Conservation (phyloP, 768 basidiomycete genomes). For the Rhodotorula babjevae region DNA sequence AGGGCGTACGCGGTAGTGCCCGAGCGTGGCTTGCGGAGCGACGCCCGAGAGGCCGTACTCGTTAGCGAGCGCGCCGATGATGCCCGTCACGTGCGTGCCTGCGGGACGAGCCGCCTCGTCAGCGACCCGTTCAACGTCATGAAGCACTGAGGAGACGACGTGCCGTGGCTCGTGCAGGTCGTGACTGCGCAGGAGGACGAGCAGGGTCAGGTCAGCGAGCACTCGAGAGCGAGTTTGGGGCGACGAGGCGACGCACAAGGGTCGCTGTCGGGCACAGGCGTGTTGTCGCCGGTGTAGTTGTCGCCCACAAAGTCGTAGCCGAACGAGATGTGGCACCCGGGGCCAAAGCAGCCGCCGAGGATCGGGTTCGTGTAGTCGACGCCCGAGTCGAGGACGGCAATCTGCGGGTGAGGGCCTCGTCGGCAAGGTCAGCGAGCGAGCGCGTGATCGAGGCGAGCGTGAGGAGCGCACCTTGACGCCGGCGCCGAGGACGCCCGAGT, state of each 20-base stretch:
- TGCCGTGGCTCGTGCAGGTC: background rate
- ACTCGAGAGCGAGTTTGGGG: too few species aligned
- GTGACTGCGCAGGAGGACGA: background rate
- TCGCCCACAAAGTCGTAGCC: conserved; percentile 47
- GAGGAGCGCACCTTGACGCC: conserved; percentile 53
- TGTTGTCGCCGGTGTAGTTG: conserved; percentile 51
- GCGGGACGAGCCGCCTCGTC: background rate
- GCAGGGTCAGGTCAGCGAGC: too few species aligned
- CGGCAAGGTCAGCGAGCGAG: too few species aligned
- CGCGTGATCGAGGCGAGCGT: background rate
- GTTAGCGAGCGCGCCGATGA: conserved; percentile 61
- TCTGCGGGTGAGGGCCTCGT: conserved; percentile 25
- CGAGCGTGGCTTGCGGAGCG: conserved; percentile 59
- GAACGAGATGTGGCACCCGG: conserved; percentile 47
- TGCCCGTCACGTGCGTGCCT: conserved; percentile 52
- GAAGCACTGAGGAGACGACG: background rate
- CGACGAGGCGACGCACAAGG: conserved; percentile 38
- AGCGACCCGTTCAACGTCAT: background rate
- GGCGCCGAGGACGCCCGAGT: conserved; percentile 58
- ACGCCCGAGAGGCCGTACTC: conserved; percentile 65
- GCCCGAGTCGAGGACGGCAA: conserved; percentile 59
- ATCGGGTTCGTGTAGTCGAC: conserved; percentile 47
- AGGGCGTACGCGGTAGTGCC: conserved; percentile 33
- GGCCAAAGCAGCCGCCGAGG: conserved; percentile 48
- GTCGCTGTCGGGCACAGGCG: conserved; percentile 55